phyloP scores from a whole-genome alignment of 352 stramenopile species.

The Pythium sp. region DNA sequence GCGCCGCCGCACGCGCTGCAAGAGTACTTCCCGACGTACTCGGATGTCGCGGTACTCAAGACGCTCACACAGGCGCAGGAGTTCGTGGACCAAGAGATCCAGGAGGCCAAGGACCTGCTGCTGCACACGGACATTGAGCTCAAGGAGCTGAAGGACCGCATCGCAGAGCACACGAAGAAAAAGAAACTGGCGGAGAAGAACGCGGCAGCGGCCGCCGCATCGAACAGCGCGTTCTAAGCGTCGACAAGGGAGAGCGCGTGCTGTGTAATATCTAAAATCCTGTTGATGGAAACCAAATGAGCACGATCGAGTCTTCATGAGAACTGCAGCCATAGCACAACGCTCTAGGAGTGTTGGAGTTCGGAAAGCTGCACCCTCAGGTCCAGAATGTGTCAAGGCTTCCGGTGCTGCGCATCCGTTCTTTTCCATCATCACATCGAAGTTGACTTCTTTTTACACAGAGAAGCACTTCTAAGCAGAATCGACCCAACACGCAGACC shows the following conservation, averaged over 20 bases:
- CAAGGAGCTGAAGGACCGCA: slow-evolving; percentile 71
- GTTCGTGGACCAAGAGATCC: slow-evolving; percentile 73
- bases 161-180: slow-evolving; percentile 75
- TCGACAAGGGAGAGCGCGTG: neutral
- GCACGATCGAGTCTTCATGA: neutral
- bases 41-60: slow-evolving; percentile 87
- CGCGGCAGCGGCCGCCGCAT: slow-evolving; percentile 18
- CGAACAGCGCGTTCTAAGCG: neutral
- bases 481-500: too few relatives aligned
- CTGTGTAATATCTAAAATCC: neutral
- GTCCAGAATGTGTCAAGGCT: neutral
- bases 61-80: slow-evolving; percentile 77
- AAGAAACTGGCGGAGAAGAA: slow-evolving; percentile 67
- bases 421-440: neutral
- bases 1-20: slow-evolving; percentile 67
- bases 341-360: neutral
- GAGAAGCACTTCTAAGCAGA: too few relatives aligned
- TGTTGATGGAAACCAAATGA: neutral
- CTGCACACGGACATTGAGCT: slow-evolving; percentile 66
- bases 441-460: too few relatives aligned
- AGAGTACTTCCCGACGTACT: slow-evolving; percentile 86
- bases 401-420: neutral
- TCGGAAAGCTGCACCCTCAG: neutral
- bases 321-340: neutral
- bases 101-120: slow-evolving; percentile 69